Base-by-base conservation (phyloP, 1,284 basidiomycete species). In the Malassezia arunalokei region DNA sequence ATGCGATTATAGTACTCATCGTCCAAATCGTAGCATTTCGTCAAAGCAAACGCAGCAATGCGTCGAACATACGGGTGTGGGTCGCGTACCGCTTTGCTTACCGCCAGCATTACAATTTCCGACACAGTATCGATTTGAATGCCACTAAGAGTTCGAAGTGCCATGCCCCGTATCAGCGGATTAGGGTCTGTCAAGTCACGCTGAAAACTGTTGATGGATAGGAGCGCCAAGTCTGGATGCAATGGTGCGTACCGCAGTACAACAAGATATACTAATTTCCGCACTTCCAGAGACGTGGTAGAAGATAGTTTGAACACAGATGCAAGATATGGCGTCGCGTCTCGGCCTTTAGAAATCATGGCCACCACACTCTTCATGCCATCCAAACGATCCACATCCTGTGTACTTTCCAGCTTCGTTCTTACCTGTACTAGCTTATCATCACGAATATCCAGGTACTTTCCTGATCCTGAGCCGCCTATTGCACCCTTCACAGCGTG, bases 141-240 rank as follows among this genome's bases (percentile, higher is more conserved):
- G 8, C 88, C 87, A 55, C 87, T 88, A 41, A 96, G 78, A 1
- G 95, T 89, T n/a, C 90, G 80, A 41, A 95, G 76, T 3, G 88
- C 87, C 89, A 94, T 94, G 9, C 87, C 86, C n/a, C 75, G 71
- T n/a, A 76, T 71, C 62, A 96, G 81, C 0, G 94, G 92, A 56
- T 85, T 94, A 7, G 83, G 78, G 68, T 98, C 92, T 1, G 84
- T 83, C 15, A 98, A 78, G 75, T 99, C 94, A 73, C 90, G 89
- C 75, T 99, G 94, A 72, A 96, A 96, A 8, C 92, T 94, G 76
- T 99, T 99, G 78, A 99, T 94, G 6, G 90, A 92, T 24, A 99
- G 79, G 33, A 99, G 77, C 0, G 94, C 86, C 47, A 98, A 82
- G 75, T 98, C 94, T 7, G 92, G 91, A 17, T 66, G 65, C 40